Evolutionary conservation across 495 filamentous ascomycete genomes (phyloP).

Genomic region (Annulohypoxylon nitens): DNA sequence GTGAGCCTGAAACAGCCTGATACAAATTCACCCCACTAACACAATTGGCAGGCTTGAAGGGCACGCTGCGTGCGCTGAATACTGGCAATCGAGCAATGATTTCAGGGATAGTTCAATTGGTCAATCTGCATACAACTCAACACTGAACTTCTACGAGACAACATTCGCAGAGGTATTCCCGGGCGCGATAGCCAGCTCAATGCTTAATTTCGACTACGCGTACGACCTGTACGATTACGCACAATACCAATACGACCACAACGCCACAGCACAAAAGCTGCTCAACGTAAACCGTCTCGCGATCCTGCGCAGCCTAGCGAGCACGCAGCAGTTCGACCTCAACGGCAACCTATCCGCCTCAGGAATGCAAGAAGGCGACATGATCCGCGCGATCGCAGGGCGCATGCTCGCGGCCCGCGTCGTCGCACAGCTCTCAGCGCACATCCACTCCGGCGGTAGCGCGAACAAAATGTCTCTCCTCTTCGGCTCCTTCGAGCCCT

Average conservation of each 20-base stretch:
- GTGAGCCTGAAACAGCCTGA: conserved; percentile 41
- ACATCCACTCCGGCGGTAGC: conserved; percentile 47
- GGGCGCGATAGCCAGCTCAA: conserved; percentile 40
- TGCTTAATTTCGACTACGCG: conserved; percentile 56
- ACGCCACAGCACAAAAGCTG: conserved; percentile 37
- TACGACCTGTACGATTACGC: conserved; percentile 61
- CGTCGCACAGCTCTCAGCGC: conserved; percentile 46
- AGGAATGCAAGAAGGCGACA: conserved; percentile 48
- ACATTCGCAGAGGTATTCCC: conserved; percentile 51
- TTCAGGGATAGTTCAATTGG: conserved; percentile 44
- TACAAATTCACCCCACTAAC: background rate
- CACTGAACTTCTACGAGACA: conserved; percentile 52
- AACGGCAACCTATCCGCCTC: conserved; percentile 54
- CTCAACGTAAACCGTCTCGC: conserved; percentile 45
- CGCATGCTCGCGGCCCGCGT: conserved; percentile 56
- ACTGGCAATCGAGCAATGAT: conserved; percentile 44
- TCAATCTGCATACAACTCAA: conserved; percentile 45
- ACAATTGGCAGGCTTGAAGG: conserved; percentile 51
- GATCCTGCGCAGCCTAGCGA: conserved; percentile 51
- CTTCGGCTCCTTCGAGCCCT: conserved; percentile 60
- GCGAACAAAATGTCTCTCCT: conserved; percentile 56
- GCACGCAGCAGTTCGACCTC: conserved; percentile 50
- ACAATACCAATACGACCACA: conserved; percentile 55
- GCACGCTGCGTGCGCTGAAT: conserved; percentile 49
- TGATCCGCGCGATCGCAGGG: conserved; percentile 56